Evolutionary conservation across 192 early-diverging fungal genomes (phyloP).

Genomic region (Umbelopsis sp.): DNA sequence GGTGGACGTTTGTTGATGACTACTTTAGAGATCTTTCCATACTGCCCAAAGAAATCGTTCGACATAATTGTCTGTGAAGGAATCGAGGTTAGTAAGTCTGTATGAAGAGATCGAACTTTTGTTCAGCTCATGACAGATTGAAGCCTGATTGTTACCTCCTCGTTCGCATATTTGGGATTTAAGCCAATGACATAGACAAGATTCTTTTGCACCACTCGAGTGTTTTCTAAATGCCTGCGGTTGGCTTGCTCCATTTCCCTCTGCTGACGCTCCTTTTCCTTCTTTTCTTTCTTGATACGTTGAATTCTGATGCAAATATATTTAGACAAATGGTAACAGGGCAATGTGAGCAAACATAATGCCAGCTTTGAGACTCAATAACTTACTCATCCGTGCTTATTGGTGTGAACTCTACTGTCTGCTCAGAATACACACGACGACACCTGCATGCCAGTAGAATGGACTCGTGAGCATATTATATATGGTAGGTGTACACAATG

Average conservation of each 20-base stretch:
- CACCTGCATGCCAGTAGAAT: conserved; percentile 42
- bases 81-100: neutral
- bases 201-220: conserved; percentile 96
- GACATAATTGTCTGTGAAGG: conserved; percentile 68
- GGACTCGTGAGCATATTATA: neutral
- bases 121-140: too few relatives aligned
- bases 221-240: conserved; percentile 81
- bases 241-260: conserved; percentile 85
- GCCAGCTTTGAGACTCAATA: too few relatives aligned
- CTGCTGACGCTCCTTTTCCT: conserved; percentile 86
- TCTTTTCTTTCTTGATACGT: conserved; percentile 76
- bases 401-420: conserved; percentile 84
- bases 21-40: conserved; percentile 93
- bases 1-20: conserved; percentile 80
- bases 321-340: too few relatives aligned
- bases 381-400: conserved; percentile 85
- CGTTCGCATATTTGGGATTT: conserved; percentile 81
- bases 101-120: too few relatives aligned
- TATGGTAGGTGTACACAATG: neutral
- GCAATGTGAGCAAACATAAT: too few relatives aligned
- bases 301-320: conserved; percentile 40
- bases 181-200: conserved; percentile 96
- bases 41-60: conserved; percentile 98
- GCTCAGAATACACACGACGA: conserved; percentile 90
- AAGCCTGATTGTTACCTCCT: conserved; percentile 66